phyloP scores from a whole-genome alignment of 148 eudicot species.

The Chenopodium formosanum region DNA sequence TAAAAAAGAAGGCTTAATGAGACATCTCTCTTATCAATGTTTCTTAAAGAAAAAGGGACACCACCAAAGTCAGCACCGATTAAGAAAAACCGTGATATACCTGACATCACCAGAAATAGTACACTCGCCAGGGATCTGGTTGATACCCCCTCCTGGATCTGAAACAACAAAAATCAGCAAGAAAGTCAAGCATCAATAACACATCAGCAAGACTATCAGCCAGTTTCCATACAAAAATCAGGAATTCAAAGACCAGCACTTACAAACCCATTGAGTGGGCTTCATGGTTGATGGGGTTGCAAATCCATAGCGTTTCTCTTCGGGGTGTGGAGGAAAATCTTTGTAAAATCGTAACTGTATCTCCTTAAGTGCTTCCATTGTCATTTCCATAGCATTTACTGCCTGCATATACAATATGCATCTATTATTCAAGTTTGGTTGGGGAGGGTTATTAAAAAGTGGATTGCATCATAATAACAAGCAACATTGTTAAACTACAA shows the following conservation, averaged over 20 bases:
- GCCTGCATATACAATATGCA: constrained; percentile 46
- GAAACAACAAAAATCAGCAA: constrained; percentile 22
- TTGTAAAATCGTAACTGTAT: constrained; percentile 76
- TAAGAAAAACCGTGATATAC: constrained; percentile 29
- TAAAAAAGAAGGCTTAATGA: constrained; percentile 16
- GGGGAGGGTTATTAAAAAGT: background rate
- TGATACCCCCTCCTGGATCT: constrained; percentile 97
- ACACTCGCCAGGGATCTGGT: constrained; percentile 92
- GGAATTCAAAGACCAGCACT: constrained; percentile 30
- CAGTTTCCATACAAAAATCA: background rate
- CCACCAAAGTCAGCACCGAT: background rate
- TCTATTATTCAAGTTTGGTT: background rate
- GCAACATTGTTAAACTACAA: background rate
- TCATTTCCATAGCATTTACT: constrained; percentile 85
- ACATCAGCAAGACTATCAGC: constrained; percentile 5
- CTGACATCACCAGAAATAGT: constrained; percentile 91
- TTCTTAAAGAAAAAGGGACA: background rate
- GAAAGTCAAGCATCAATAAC: background rate
- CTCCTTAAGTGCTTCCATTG: constrained; percentile 90
- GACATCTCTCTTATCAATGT: background rate
- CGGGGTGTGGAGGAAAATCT: constrained; percentile 84
- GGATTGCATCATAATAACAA: background rate
- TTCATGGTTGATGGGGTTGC: constrained; percentile 99
- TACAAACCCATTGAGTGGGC: constrained; percentile 98
- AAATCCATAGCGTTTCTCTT: constrained; percentile 79